Base-by-base conservation (phyloP, 2,329 filamentous ascomycete species). In the Microsporum audouinii region DNA sequence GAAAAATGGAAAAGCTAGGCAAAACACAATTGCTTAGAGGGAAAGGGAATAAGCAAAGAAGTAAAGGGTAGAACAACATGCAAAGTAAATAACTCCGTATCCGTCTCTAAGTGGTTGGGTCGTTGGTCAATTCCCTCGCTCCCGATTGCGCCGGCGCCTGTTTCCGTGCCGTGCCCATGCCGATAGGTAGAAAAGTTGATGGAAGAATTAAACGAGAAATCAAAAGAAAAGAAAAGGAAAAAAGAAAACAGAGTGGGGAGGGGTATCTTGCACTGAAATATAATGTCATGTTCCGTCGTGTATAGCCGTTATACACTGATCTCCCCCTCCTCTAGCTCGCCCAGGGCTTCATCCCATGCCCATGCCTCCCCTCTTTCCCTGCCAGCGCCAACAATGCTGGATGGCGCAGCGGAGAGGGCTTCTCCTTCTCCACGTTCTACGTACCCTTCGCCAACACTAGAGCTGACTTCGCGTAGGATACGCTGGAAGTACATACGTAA, bases 401-500 rank as follows among this genome's bases (percentile, higher is more conserved):
- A 71, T 39, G 71, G 71, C 43, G 71, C 69, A 14, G 74, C 66
- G 0, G 71, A 71, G 64, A 75, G 71, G 5, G 71, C 73, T 63
- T 77, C 75, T 14, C 73, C 74, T 62, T 77, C 75, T 1, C 75
- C 74, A 34, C 75, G 70, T 65, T 78, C 76, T 39, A 75, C 69
- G 55, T 74, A 74, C 45, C 79, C 73, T 57, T 77, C 71, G 36
- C 75, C 70, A 17, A 55, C 51, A 10, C 12, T 55, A 17, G 51
- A 12, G 45, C 78, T 78, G 59, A 92, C 82, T 65, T 97, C 91
- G 67, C 83, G 84, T 77, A 94, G 87, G 59, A 99, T 96, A 61
- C 85, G 84, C 67, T 91, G 80, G 69, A 99, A 95, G 72, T 96
- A 97, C 70, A 85, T 83, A 61, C 85, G 82, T 66, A 99, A 76